Base-by-base conservation (phyloP, 2,329 filamentous ascomycete genomes). In the Botrytis aclada region DNA sequence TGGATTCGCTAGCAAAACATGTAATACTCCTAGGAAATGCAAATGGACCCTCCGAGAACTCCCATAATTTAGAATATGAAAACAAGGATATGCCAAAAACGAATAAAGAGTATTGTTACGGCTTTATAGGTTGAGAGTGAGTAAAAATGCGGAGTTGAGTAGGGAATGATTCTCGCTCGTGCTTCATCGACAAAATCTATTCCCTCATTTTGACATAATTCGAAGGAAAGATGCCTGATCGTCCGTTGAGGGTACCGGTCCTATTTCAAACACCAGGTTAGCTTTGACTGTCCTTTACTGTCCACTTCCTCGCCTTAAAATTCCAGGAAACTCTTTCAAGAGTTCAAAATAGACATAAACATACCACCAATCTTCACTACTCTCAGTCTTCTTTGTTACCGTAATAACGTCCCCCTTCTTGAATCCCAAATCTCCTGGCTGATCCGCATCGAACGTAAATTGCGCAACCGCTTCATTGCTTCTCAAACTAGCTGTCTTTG, bases 381-480 rank as follows among this genome's bases (percentile, higher is more conserved):
- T 98, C 7, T 98, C 93, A 8, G 95, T 98, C 83, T 93, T 92
- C 85, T 99, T 98, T 73, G 97, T 82, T 73, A 99, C 94, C 1
- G 94, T 98, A 77, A 99, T 98, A 72, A 98, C 83, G 43, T 99
- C 96, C 32, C 96, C 96, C 86, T 99, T 99, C 85, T 97, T 97
- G 84, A 99, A 99, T 0, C 92, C 93, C 72, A 98, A 82, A 81
- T 99, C 95, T 7, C 95, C 95, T 0, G 94, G 90, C 82, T 98
- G 95, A 79, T 97, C 95, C 0, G 94, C 91, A 75, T 98, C 95
- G 80, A 99, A 99, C 3, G 93, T 97, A 83, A 93, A 98, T 75
- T 98, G 86, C 3, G 96, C 96, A 32, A 98, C 86, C 0, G 94
- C 96, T 83, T 98, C 93, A 77, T 98, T 94, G 77, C 88, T 86